Percentiles rank a stretch among this genome's conserved stretches.
Evolutionary conservation across 208 protist species (phyloP).

Genomic region (Hexamita inflata): DNA sequence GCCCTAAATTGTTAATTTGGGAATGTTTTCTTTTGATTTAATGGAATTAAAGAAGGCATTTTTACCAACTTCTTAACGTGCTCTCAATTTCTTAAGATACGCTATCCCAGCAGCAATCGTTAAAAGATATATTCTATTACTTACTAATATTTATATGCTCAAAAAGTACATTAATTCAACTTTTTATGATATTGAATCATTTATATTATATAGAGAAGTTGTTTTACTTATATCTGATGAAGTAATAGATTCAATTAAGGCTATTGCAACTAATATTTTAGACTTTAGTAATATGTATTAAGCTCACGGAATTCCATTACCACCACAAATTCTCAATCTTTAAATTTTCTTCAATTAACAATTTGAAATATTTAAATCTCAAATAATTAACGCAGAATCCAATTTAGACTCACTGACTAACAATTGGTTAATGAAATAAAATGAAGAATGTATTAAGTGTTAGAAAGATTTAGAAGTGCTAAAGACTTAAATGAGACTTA

Average conservation of each 20-base stretch:
- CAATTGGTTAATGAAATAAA: not conserved
- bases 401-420: not conserved
- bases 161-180: not conserved
- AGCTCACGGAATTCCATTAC: not conserved
- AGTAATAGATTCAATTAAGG: constrained; percentile 1
- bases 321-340: not conserved
- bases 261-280: constrained; percentile 3
- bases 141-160: not conserved
- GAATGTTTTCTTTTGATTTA: constrained; percentile 17
- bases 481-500: not conserved
- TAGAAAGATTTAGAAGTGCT: not conserved
- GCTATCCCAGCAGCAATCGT: not conserved
- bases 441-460: not conserved
- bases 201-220: constrained; percentile 12
- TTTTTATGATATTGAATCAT: not conserved
- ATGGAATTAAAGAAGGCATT: constrained; percentile 9
- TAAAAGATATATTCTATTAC: not conserved
- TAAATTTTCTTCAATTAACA: not conserved
- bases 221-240: constrained; percentile 11
- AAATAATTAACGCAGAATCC: not conserved
- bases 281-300: not conserved
- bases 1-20: constrained; percentile 1
- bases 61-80: not conserved
- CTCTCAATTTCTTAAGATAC: not conserved
- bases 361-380: not conserved